Evolutionary conservation across 805 yeast genomes (phyloP), one percentile per base, ranked within the genome.

Genomic region (Candida yuanshanica): DNA sequence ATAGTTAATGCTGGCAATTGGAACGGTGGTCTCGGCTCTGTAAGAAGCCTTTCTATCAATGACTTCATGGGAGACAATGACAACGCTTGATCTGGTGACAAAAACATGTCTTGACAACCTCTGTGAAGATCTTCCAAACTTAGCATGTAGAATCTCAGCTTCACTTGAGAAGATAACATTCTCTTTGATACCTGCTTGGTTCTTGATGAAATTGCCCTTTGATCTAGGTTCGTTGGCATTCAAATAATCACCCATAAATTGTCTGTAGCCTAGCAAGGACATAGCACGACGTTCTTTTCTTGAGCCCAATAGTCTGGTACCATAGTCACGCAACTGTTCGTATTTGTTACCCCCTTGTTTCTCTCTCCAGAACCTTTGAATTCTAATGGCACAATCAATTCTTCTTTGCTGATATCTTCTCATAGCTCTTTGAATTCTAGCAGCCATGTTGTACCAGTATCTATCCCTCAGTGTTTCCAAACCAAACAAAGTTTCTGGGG

Each of bases 381-480:
- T 78, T 39, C 72, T 74, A 44, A 75, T 78, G 2, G 96, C 97
- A 20, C 95, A 89, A 54, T 87, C 95, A 42, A 81, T 83, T 66
- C 90, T 81, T 57, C 86, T 74, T 62, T 79, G 81, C 47, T 81
- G 67, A 58, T 83, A 86, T 53, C 86, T 72, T 68, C 99, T 77
- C 86, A 97, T 89, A 4, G 99, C 98, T 50, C 97, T 78, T 69
- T 93, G 99, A 52, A 93, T 91, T 54, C 95, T 79, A 4, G 95
- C 90, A 5, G 99, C 99, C 95, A 93, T 93, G 53, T 86, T 87
- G 57, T 88, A 91, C 98, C 99, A 93, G 60, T 89, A 93, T 67
- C 81, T 84, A 56, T 93, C 99, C 62, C 98, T 78, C 91, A 91
- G 80, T 53, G 87, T 91, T 65, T 93, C 99, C 43, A 93, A 68